These are phyloP conservation scores for Parmelia sp. DNA, from an alignment of 495 filamentous ascomycete species.

Conservation along the genomic window DNA sequence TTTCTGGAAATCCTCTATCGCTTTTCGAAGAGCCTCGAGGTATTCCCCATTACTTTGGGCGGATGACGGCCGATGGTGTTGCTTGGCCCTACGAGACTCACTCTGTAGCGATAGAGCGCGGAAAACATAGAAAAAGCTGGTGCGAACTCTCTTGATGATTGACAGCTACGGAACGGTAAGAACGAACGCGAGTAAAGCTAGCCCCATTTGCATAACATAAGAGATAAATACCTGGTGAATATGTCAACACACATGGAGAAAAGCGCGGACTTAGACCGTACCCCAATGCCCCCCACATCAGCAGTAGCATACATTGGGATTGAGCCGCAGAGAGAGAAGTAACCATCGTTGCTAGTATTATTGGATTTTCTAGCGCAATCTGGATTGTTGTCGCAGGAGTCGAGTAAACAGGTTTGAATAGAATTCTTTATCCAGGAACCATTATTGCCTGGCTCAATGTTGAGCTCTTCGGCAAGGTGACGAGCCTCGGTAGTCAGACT, in stretches of 20 bases:
- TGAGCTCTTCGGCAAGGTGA: background rate
- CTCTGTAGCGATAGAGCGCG: background rate
- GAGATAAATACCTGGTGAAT: slow-evolving; percentile 17
- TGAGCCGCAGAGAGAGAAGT: background rate
- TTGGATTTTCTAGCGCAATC: background rate
- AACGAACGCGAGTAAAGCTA: slow-evolving; percentile 17
- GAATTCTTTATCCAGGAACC: background rate
- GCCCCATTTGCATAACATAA: slow-evolving; percentile 22
- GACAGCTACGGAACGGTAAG: slow-evolving; percentile 10
- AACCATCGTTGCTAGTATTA: background rate
- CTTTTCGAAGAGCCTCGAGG: slow-evolving; percentile 6
- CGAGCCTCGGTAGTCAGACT: background rate
- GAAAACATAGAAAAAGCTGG: background rate
- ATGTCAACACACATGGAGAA: background rate
- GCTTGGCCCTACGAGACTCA: background rate
- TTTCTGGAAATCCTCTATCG: slow-evolving; percentile 26
- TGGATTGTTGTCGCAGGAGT: background rate
- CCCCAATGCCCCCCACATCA: background rate
- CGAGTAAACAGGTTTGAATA: background rate
- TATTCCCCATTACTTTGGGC: background rate
- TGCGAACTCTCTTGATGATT: background rate
- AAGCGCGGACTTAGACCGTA: background rate
- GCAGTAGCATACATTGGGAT: background rate
- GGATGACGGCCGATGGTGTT: background rate
- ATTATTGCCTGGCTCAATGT: background rate